Conservation (phyloP, 2,329 filamentous ascomycete species). For the Lasiodiplodia theobromae region DNA sequence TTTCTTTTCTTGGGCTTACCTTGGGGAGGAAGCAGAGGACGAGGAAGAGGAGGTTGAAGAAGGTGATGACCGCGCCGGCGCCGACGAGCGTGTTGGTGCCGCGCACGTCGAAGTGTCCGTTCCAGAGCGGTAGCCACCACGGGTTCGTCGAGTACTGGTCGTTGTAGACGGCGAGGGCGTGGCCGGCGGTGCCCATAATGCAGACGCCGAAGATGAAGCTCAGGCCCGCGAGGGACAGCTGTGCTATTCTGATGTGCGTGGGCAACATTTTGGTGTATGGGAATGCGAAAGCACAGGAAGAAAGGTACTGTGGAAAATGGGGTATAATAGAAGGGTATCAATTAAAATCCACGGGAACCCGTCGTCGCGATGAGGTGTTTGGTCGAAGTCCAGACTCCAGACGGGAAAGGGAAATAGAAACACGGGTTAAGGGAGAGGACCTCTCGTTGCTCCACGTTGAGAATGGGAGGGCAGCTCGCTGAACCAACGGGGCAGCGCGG, state of each 20-base stretch:
- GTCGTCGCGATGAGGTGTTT: background rate
- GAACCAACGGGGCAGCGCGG: constrained; percentile 6
- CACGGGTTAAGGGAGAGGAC: background rate
- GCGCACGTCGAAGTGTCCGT: constrained; percentile 54
- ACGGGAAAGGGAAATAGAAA: constrained; percentile 5
- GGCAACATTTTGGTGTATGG: constrained; percentile 47
- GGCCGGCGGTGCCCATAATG: constrained; percentile 52
- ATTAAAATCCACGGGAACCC: background rate
- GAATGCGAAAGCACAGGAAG: background rate
- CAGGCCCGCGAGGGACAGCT: constrained; percentile 44
- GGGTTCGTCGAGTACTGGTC: constrained; percentile 51
- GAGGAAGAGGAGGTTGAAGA: constrained; percentile 48
- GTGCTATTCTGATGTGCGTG: constrained; percentile 45
- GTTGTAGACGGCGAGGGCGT: constrained; percentile 53
- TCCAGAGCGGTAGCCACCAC: constrained; percentile 59
- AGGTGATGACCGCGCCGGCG: constrained; percentile 45
- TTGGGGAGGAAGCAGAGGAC: constrained; percentile 44
- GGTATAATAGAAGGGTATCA: constrained; percentile 3
- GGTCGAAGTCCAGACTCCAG: constrained; percentile 24
- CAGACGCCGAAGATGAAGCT: constrained; percentile 45
- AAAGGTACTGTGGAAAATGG: background rate
- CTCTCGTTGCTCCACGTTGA: constrained; percentile 5
- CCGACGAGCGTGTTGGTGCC: constrained; percentile 53
- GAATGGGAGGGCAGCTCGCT: background rate
- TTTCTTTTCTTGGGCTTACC: constrained; percentile 34